Base-by-base conservation (phyloP, 257 asterid species). In the Parsonsia alboflavescens region DNA sequence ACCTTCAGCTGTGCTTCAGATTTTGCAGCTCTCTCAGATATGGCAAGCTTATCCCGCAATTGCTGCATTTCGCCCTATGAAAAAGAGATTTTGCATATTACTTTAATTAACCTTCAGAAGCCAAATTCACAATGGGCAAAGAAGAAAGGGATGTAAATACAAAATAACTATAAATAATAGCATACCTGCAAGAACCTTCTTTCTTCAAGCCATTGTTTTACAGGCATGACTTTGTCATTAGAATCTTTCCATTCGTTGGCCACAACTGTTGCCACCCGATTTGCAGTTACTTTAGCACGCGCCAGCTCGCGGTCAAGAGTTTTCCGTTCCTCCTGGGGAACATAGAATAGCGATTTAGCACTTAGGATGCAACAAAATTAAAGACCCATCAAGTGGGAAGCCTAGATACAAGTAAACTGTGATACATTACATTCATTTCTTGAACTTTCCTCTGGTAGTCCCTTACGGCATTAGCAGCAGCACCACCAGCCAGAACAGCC, bases 231-330 rank as follows among this genome's bases (percentile, higher is more conserved):
- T 87, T 92, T 94, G 83, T 94, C 99, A 83, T 87, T 94, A 73
- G 97, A 87, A 80, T 94, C 98, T 84, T 94, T 94, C 98, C 98
- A 94, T 77, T 94, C 98, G 77, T 94, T 94, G 74, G 99, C 99
- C 52, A 94, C 99, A 78, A 94, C 99, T 30, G 96, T 89, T 45
- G 99, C 99, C 74, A 94, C 99, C 86, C 99, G 89, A 78, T 94
- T 94, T 78, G 99, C 99, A 5, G 96, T 92, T 56, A 94, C 99
- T 85, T 94, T 94, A 73, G 99, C 99, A 70, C 99, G 97, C 69
- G 99, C 97, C 65, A 94, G 90, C 86, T 94, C 99, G 77, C 99
- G 86, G 72, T 94, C 99, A 76, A 94, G 97, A 59, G 96, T 94
- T 87, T 92, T 94, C 76, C 92, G 90, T 84, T 94, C 97, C 80